A percentile compares a stretch with the other conserved stretches of the same genome.
Conservation (phyloP, 495 filamentous ascomycete species). For the Trichoderma asperelloides region DNA sequence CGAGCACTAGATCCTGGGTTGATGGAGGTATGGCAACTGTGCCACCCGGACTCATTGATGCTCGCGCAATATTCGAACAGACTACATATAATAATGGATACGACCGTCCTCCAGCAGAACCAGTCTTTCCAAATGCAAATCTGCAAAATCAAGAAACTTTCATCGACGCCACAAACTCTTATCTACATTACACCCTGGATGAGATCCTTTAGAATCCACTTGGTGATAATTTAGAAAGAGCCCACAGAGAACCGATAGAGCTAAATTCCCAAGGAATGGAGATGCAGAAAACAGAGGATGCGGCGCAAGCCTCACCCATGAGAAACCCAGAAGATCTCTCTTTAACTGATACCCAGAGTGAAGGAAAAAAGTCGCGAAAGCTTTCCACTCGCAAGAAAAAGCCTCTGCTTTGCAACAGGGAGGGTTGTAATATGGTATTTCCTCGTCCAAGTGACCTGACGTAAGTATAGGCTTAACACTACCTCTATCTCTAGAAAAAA, state of each 20-base stretch:
- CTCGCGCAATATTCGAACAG: neutral
- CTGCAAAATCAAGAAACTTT: neutral
- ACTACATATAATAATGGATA: neutral
- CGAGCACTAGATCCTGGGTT: neutral
- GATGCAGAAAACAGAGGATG: neutral
- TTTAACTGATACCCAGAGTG: neutral
- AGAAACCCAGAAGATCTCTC: neutral
- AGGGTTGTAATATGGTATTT: neutral
- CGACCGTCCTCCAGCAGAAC: neutral
- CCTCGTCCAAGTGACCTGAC: neutral
- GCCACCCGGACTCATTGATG: neutral
- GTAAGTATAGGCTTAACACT: neutral
- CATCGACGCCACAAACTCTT: neutral
- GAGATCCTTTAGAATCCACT: neutral
- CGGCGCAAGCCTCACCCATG: neutral
- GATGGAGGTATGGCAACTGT: neutral
- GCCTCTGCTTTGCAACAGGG: neutral
- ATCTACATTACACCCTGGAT: neutral
- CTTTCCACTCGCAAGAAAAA: neutral
- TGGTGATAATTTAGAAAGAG: neutral
- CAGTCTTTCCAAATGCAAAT: neutral
- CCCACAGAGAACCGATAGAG: neutral
- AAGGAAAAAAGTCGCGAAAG: neutral
- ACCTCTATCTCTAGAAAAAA: neutral
- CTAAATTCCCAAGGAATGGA: neutral